phyloP scores from a whole-genome alignment of 2,329 filamentous ascomycete species.

The Colletotrichum tropicale region DNA sequence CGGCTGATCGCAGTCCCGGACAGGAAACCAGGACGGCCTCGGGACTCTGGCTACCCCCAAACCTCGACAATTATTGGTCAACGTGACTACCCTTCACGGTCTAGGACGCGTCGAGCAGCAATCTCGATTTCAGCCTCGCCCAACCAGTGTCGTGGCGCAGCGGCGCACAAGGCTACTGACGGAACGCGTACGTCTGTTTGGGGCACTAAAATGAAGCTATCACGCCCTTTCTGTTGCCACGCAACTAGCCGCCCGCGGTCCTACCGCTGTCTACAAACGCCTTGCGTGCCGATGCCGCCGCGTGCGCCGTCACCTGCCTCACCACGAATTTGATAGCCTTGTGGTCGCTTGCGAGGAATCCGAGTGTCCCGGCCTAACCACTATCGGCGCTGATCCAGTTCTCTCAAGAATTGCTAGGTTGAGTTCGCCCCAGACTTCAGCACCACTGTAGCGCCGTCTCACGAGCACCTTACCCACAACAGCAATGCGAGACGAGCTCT shows the following conservation, averaged over 20 bases:
- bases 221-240: background rate
- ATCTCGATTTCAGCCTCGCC: slow-evolving; percentile 12
- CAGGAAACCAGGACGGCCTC: background rate
- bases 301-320: background rate
- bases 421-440: background rate
- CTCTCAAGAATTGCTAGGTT: background rate
- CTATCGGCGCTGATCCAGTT: background rate
- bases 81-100: background rate
- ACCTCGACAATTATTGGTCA: background rate
- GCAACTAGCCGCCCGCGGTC: background rate
- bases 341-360: background rate
- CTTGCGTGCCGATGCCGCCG: background rate
- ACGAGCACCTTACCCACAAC: background rate
- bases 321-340: background rate
- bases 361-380: background rate
- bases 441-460: background rate
- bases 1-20: background rate
- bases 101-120: background rate
- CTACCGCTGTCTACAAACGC: background rate
- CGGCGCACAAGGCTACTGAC: background rate
- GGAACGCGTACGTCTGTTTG: background rate
- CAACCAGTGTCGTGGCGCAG: background rate
- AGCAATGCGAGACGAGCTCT: background rate
- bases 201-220: background rate
- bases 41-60: background rate